Conservation (phyloP, 192 early-diverging fungal genomes). For the Cetraspora pellucida region DNA sequence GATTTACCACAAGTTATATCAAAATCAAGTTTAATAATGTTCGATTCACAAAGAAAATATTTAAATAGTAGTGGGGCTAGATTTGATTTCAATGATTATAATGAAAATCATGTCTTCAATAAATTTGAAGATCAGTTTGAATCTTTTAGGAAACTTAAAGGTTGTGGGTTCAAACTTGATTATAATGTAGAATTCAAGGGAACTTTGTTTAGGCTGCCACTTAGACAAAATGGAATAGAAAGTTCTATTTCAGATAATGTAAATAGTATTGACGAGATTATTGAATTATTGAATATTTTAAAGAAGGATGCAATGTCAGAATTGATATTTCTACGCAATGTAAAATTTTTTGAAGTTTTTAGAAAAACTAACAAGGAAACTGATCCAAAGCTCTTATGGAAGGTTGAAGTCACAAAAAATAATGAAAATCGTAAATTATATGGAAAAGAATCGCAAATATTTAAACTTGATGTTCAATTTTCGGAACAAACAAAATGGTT, state of each 20-base stretch:
- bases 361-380: neutral
- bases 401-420: neutral
- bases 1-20: conserved; percentile 44
- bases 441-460: neutral
- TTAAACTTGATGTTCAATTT: neutral
- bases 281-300: neutral
- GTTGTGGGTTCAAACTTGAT: neutral
- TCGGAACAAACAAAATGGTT: neutral
- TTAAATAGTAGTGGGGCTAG: neutral
- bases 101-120: neutral
- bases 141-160: neutral
- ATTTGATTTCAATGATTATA: neutral
- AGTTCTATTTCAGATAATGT: neutral
- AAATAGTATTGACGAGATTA: neutral
- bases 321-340: neutral
- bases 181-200: neutral
- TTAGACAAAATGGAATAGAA: neutral
- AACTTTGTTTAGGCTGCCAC: neutral
- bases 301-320: neutral
- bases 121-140: neutral
- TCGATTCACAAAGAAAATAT: conserved; percentile 33
- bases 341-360: neutral
- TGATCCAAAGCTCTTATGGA: neutral
- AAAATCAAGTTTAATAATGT: conserved; percentile 35
- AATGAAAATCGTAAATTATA: neutral